Conservation (phyloP, 208 protist species). For the Leishmania braziliensis region DNA sequence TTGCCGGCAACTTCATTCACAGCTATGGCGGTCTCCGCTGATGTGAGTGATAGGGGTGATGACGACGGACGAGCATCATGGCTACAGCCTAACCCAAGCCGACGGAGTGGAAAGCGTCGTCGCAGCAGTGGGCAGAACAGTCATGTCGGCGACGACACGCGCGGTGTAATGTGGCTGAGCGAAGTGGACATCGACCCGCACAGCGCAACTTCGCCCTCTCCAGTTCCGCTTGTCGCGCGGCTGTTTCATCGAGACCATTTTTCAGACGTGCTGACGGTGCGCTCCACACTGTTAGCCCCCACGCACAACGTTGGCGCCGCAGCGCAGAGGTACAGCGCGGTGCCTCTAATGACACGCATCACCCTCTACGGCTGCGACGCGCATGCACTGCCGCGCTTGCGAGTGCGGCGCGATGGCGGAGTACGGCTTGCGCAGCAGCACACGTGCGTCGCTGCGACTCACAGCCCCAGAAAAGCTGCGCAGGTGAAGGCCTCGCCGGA, state of each 20-base stretch:
- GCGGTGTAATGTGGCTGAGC: slow-evolving; percentile 7
- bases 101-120: background rate
- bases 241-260: slow-evolving; percentile 16
- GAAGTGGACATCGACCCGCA: background rate
- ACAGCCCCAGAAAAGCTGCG: background rate
- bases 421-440: slow-evolving; percentile 6
- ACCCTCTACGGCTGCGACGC: slow-evolving; percentile 22
- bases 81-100: too few species aligned
- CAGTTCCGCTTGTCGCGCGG: slow-evolving; percentile 7
- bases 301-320: background rate
- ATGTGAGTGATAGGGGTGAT: too few species aligned
- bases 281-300: background rate
- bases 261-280: background rate
- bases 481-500: slow-evolving; percentile 8
- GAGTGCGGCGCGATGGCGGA: slow-evolving; percentile 25
- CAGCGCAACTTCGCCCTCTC: background rate
- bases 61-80: background rate
- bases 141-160: background rate
- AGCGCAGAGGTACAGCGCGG: background rate
- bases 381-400: slow-evolving; percentile 11
- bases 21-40: background rate
- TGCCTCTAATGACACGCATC: slow-evolving; percentile 22
- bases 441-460: background rate
- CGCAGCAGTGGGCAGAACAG: background rate
- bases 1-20: slow-evolving; percentile 7